These are phyloP conservation scores for Parietichytrium sp. DNA, from an alignment of 108 stramenopile species.

Conservation along the genomic window DNA sequence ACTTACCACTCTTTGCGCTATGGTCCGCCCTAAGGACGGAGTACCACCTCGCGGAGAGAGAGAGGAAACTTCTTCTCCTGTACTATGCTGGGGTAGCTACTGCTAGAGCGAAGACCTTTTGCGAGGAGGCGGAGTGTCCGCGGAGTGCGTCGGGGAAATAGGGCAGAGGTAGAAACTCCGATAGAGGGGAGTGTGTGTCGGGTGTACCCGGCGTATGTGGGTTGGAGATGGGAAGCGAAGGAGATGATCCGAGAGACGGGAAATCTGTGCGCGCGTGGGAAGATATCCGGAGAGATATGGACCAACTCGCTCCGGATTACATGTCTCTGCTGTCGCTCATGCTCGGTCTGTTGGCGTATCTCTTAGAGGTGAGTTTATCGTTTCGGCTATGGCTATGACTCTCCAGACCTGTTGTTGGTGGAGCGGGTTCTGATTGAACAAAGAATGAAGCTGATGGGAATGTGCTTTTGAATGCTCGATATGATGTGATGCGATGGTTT, in stretches of 20 bases:
- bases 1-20: no score
- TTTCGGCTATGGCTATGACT: no score
- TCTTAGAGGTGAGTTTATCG: no score
- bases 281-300: background rate
- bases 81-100: background rate
- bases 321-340: conserved; percentile 38
- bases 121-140: background rate
- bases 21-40: no score
- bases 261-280: background rate
- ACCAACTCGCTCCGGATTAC: conserved; percentile 28
- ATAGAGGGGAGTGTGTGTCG: no score
- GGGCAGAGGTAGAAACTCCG: no score
- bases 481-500: no score
- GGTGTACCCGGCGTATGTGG: background rate
- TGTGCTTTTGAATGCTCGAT: no score
- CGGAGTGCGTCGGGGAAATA: background rate
- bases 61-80: background rate
- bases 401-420: no score
- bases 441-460: no score
- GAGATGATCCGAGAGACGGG: background rate
- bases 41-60: background rate
- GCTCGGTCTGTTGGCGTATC: conserved; percentile 27
- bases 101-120: background rate
- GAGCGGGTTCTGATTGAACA: no score
- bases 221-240: background rate